Conservation (phyloP, 208 protist species). For the Zelonia costaricensis region DNA sequence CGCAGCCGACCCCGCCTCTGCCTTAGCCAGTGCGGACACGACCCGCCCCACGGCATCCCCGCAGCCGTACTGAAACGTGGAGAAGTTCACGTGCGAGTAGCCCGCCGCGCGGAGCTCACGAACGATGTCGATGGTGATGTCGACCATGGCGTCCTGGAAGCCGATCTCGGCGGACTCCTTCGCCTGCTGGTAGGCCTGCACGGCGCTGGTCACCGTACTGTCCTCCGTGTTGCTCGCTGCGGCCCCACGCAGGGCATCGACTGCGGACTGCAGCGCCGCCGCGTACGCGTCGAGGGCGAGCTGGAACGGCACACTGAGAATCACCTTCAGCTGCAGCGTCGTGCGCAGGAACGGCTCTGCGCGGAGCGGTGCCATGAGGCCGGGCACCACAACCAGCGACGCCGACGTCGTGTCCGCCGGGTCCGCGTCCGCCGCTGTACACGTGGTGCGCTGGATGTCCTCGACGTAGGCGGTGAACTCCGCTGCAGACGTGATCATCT, state of each 20-base stretch:
- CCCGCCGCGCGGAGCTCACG: slow-evolving; percentile 14
- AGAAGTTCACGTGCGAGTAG: slow-evolving; percentile 42
- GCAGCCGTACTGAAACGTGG: slow-evolving; percentile 38
- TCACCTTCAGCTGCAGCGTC: slow-evolving; percentile 29
- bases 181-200: slow-evolving; percentile 1
- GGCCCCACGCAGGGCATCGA: neutral
- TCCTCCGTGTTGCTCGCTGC: neutral
- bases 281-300: slow-evolving; percentile 28
- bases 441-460: slow-evolving; percentile 21
- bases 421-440: neutral
- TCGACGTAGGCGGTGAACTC: slow-evolving; percentile 35
- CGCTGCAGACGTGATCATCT: slow-evolving; percentile 32
- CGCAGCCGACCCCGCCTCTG: neutral
- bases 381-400: slow-evolving; percentile 25
- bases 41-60: slow-evolving; percentile 29
- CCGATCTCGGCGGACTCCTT: slow-evolving; percentile 28
- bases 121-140: slow-evolving; percentile 27
- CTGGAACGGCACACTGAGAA: slow-evolving; percentile 26
- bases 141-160: slow-evolving; percentile 29
- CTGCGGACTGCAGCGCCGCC: slow-evolving; percentile 2
- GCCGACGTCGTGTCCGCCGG: neutral
- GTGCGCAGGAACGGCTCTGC: slow-evolving; percentile 27
- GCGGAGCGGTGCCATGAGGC: slow-evolving; percentile 29
- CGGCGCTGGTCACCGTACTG: neutral
- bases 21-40: slow-evolving; percentile 17